Evolutionary conservation across 2,329 filamentous ascomycete species (phyloP), one percentile per base, ranked within the genome.

Genomic region (Magnaporthiopsis poae): DNA sequence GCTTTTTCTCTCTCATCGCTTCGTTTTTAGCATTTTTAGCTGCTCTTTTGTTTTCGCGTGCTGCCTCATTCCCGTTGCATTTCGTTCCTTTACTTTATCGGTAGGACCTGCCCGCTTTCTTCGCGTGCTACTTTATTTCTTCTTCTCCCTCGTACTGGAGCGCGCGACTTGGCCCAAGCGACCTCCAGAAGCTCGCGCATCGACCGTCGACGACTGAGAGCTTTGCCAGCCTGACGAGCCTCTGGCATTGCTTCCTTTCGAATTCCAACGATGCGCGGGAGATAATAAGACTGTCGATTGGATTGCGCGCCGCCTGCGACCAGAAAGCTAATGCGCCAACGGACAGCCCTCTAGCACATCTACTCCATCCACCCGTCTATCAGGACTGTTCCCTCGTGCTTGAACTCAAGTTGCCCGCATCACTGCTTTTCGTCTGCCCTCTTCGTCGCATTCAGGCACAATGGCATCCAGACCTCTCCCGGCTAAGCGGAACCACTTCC

Each of bases 401-500:
- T 52, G 11, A 21, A 2, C 39, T 52, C 39, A 18, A 15, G 15
- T 8, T 18, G 18, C 21, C 21, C 9, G 18, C 39, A 36, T 36
- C 35, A 12, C 35, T 36, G 35, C 35, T 21, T 52, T 18, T 52
- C 7, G 18, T 52, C 39, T 52, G 15, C 1, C 39, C 18, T 56
- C 46, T n/a, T 56, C 21, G 46, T 9, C 46, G 46, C 46, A 56
- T n/a, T n/a, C 46, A 52, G 39, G 21, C 15, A 56, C 67, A 68
- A 74, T 74, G 73, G 69, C 71, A 59, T 67, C 67, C 3, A 67
- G 72, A 66, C 62, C 60, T 62, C 69, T 74, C 69, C 85, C 85
- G 61, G 77, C 79, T 72, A 75, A 75, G 76, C 78, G 79, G 71
- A 88, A 88, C 74, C 80, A 81, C 62, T 77, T 86, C 65, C 79